A percentile compares a stretch with the other conserved stretches of the same genome.
Conservation (phyloP, 805 yeast species). For the Monosporozyma solicola region DNA sequence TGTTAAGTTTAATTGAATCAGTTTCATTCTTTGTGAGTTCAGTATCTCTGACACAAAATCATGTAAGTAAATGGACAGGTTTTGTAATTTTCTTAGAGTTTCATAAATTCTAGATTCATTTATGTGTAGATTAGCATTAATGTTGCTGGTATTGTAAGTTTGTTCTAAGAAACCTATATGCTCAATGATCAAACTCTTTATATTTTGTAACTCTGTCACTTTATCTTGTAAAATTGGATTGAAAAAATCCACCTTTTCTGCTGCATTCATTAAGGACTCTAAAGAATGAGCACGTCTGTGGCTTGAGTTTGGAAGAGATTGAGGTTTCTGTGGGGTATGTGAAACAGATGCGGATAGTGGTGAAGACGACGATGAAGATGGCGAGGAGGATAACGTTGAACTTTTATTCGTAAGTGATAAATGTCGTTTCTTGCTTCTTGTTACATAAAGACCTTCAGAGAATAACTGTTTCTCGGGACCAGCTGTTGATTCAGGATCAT, state of each 20-base stretch:
- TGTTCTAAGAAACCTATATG: background rate
- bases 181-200: background rate
- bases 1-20: background rate
- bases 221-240: background rate
- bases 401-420: background rate
- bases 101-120: background rate
- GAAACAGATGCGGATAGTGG: background rate
- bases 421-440: background rate
- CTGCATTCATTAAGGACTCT: constrained; percentile 21
- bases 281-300: constrained; percentile 10
- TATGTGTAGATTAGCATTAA: background rate
- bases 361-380: background rate
- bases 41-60: background rate
- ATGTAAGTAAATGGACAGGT: background rate
- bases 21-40: background rate
- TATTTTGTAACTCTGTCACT: background rate
- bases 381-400: background rate
- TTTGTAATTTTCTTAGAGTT: background rate
- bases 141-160: background rate
- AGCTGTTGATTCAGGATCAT: background rate
- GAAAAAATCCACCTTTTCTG: constrained; percentile 8
- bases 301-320: background rate
- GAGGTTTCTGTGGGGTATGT: background rate
- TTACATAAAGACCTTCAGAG: background rate
- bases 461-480: background rate